Percentiles rank a stretch among this genome's conserved stretches.
phyloP scores from a whole-genome alignment of 2,329 filamentous ascomycete genomes.

The Venturia nashicola region DNA sequence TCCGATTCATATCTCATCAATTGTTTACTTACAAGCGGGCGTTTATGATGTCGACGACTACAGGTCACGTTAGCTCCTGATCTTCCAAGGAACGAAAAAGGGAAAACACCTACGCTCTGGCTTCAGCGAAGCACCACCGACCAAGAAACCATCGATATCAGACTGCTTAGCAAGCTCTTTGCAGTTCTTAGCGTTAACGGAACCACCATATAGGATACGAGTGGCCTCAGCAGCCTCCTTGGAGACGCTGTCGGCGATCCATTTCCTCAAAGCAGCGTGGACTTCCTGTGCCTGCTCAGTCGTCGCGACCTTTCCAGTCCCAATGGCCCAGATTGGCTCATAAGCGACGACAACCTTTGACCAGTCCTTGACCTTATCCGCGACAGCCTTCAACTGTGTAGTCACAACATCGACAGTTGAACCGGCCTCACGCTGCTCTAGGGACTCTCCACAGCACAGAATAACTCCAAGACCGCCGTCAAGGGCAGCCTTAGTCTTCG shows the following conservation, averaged over 20 bases:
- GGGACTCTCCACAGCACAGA: slow-evolving; percentile 92
- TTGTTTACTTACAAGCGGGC: slow-evolving; percentile 32
- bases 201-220: slow-evolving; percentile 91
- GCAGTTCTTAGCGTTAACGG: slow-evolving; percentile 97
- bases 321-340: slow-evolving; percentile 93
- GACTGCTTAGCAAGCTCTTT: slow-evolving; percentile 78
- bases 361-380: slow-evolving; percentile 75
- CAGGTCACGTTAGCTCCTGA: slow-evolving; percentile 8
- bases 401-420: slow-evolving; percentile 82
- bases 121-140: slow-evolving; percentile 93
- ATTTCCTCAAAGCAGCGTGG: slow-evolving; percentile 71
- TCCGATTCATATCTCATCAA: neutral
- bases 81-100: neutral
- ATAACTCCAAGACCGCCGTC: slow-evolving; percentile 84
- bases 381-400: slow-evolving; percentile 70
- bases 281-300: slow-evolving; percentile 30
- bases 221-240: slow-evolving; percentile 72
- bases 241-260: slow-evolving; percentile 66
- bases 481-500: slow-evolving; percentile 87
- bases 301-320: slow-evolving; percentile 55
- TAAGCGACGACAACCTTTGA: slow-evolving; percentile 91
- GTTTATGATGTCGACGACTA: slow-evolving; percentile 60
- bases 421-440: slow-evolving; percentile 78
- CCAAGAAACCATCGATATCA: slow-evolving; percentile 97
- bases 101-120: slow-evolving; percentile 61